Conservation (phyloP, 257 asterid species). For the Knoxia roxburghii region DNA sequence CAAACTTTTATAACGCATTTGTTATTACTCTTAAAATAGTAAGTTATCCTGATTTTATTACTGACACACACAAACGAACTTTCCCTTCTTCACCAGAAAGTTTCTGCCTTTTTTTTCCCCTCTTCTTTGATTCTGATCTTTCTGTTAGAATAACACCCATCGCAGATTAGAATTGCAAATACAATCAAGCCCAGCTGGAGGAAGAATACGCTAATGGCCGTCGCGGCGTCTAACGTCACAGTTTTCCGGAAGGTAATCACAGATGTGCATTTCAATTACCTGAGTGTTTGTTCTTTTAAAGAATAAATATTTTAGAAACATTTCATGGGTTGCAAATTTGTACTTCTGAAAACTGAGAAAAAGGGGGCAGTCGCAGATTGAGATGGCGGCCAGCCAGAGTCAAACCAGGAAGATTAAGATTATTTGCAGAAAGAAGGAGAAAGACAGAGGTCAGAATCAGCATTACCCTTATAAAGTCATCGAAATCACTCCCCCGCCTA, state of each 20-base stretch:
- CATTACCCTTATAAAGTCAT: slow-evolving; percentile 66
- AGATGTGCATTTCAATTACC: not conserved
- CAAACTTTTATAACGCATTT: no score
- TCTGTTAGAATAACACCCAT: no score
- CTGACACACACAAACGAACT: not conserved
- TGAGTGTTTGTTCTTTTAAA: not conserved
- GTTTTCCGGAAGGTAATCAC: slow-evolving; percentile 41
- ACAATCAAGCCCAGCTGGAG: not conserved
- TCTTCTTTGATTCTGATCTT: not conserved
- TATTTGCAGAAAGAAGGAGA: slow-evolving; percentile 68
- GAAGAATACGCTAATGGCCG: slow-evolving; percentile 10
- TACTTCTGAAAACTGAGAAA: not conserved
- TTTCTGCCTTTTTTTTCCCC: no score
- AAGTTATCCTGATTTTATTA: no score
- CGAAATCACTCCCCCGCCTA: slow-evolving; percentile 88
- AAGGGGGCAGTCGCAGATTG: slow-evolving; percentile 27
- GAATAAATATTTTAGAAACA: not conserved
- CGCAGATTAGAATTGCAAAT: no score
- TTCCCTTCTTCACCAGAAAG: not conserved
- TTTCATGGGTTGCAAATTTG: not conserved
- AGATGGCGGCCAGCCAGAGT: not conserved
- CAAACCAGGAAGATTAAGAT: slow-evolving; percentile 34
- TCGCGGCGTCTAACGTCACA: slow-evolving; percentile 29
- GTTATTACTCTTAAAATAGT: no score
- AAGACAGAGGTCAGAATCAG: slow-evolving; percentile 56